Evolutionary conservation across 2,329 filamentous ascomycete species (phyloP).

Genomic region (Thelonectria discophora): DNA sequence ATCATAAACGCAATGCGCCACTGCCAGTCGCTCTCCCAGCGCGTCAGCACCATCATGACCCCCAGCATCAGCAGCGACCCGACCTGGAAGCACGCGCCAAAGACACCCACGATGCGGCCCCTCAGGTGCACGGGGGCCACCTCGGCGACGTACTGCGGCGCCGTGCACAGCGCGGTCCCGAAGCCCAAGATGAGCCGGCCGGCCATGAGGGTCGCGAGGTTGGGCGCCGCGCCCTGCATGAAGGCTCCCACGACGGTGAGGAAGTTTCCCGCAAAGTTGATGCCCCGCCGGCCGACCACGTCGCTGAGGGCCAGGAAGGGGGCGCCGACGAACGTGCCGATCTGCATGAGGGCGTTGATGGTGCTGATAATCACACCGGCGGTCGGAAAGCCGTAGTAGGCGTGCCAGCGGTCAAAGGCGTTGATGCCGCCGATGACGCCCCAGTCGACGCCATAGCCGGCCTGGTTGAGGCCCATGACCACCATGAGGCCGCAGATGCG

Average conservation of each 20-base stretch:
- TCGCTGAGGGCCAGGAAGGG: conserved; percentile 34
- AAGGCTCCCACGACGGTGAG: conserved; percentile 34
- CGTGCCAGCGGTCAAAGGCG: conserved; percentile 34
- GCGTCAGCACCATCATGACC: conserved; percentile 37
- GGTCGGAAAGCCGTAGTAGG: conserved; percentile 35
- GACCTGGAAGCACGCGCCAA: conserved; percentile 39
- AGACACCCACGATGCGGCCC: conserved; percentile 35
- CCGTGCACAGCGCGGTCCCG: conserved; percentile 36
- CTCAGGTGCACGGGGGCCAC: conserved; percentile 35
- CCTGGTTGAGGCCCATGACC: conserved; percentile 19
- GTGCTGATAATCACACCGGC: conserved; percentile 32
- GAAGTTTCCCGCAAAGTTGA: conserved; percentile 35
- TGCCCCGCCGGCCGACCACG: conserved; percentile 34
- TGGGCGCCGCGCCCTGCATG: conserved; percentile 35
- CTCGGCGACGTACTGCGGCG: conserved; percentile 38
- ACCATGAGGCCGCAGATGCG: conserved; percentile 33
- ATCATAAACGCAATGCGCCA: conserved; percentile 36
- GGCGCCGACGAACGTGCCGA: conserved; percentile 36
- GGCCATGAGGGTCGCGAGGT: conserved; percentile 31
- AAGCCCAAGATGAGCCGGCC: conserved; percentile 36
- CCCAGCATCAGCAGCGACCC: conserved; percentile 34
- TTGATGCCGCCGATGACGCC: conserved; percentile 39
- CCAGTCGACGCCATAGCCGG: conserved; percentile 38
- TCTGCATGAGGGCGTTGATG: conserved; percentile 39
- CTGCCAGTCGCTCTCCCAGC: conserved; percentile 38